Conservation (phyloP, 495 filamentous ascomycete genomes). For the Massariosphaeria phaeospora region DNA sequence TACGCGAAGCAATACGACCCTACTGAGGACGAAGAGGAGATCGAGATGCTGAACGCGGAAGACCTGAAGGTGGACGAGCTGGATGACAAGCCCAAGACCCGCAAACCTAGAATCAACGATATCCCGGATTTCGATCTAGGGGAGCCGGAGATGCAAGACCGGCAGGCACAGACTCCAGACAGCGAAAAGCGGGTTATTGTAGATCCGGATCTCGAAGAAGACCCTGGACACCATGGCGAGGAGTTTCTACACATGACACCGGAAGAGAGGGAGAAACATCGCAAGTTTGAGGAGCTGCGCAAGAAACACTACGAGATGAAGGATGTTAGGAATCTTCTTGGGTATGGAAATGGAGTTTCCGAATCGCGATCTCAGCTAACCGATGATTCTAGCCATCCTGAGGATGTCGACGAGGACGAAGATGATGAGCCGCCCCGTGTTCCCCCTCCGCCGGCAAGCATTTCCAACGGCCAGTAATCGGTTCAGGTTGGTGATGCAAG, state of each 20-base stretch:
- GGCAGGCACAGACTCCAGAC: slow-evolving; percentile 44
- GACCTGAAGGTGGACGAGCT: slow-evolving; percentile 63
- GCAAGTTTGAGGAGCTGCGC: slow-evolving; percentile 80
- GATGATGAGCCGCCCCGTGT: slow-evolving; percentile 29
- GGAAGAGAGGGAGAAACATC: slow-evolving; percentile 85
- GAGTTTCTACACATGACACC: slow-evolving; percentile 58
- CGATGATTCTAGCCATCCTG: slow-evolving; percentile 33
- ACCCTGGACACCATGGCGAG: slow-evolving; percentile 52
- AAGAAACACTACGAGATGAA: slow-evolving; percentile 99
- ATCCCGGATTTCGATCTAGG: slow-evolving; percentile 90
- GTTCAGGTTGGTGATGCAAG: background rate
- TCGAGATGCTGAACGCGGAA: slow-evolving; percentile 51
- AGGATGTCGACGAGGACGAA: slow-evolving; percentile 36
- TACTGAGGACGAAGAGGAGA: slow-evolving; percentile 72
- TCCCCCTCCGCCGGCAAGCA: background rate
- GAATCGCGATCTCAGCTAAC: background rate
- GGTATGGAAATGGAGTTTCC: slow-evolving; percentile 44
- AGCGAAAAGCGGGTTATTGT: slow-evolving; percentile 74
- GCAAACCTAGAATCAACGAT: slow-evolving; percentile 57
- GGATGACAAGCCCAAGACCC: slow-evolving; percentile 51
- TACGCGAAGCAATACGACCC: slow-evolving; percentile 90
- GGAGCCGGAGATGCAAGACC: slow-evolving; percentile 65
- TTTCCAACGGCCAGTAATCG: slow-evolving; percentile 32
- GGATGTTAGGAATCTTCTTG: slow-evolving; percentile 83
- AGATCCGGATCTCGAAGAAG: slow-evolving; percentile 52